A percentile compares a stretch with the other conserved stretches of the same genome.
Evolutionary conservation across 306 rosid genomes (phyloP).

Genomic region (Quercus alba): DNA sequence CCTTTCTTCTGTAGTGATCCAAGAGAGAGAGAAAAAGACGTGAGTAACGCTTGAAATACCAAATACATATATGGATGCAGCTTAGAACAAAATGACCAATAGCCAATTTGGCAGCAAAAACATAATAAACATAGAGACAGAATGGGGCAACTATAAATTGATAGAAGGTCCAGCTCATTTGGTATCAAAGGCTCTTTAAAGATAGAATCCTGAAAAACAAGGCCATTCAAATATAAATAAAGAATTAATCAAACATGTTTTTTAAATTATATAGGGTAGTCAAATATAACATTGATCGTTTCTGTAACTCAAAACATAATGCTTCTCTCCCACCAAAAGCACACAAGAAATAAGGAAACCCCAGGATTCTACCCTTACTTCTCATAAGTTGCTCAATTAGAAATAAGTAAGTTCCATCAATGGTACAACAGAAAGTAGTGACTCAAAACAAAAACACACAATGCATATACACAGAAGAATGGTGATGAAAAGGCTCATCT

Average conservation of each 20-base stretch:
- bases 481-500: background rate
- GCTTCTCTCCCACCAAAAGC: background rate
- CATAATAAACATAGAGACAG: background rate
- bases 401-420: background rate
- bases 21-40: slow-evolving; percentile 4
- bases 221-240: background rate
- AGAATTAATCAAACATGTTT: background rate
- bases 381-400: background rate
- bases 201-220: background rate
- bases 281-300: background rate
- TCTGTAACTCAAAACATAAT: no score
- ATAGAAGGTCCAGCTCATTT: background rate
- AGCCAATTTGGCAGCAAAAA: background rate
- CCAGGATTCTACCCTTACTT: background rate
- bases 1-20: slow-evolving; percentile 50
- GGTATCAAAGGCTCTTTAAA: background rate
- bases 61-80: background rate
- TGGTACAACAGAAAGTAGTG: background rate
- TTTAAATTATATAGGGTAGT: background rate
- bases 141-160: background rate
- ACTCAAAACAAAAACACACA: background rate
- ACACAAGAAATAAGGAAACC: background rate
- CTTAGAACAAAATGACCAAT: background rate
- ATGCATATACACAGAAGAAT: background rate
- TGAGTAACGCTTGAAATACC: background rate